Conservation (phyloP, 1,284 basidiomycete species). For the Golubevia pallescens region DNA sequence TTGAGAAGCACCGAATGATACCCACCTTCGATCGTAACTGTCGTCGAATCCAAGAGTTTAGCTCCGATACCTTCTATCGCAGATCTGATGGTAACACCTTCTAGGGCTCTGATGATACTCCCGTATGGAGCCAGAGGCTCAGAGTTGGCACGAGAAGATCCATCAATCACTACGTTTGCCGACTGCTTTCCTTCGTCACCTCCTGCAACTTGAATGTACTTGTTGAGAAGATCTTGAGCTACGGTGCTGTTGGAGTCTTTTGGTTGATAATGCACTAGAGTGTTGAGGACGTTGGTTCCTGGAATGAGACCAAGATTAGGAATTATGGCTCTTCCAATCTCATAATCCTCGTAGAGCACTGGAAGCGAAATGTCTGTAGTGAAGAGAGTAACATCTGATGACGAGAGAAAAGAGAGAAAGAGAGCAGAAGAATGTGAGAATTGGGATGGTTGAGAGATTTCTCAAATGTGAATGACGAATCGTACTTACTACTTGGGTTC, state of each 20-base stretch:
- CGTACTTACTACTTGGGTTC: conserved; percentile 33
- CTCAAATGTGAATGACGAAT: conserved; percentile 15
- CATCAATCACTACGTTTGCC: conserved; percentile 16
- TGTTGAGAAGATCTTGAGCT: conserved; percentile 67
- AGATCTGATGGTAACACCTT: conserved; percentile 70
- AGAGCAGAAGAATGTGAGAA: conserved; percentile 16
- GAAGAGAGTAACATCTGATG: conserved; percentile 73
- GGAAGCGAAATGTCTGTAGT: conserved; percentile 72
- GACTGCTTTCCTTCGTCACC: neutral
- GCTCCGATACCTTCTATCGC: conserved; percentile 67
- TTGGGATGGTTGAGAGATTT: conserved; percentile 10
- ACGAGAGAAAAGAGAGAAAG: neutral
- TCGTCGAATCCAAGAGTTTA: conserved; percentile 23
- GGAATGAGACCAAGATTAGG: conserved; percentile 68
- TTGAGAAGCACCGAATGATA: conserved; percentile 26
- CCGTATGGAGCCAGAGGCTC: conserved; percentile 72
- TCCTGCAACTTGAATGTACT: conserved; percentile 63
- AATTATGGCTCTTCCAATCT: conserved; percentile 66
- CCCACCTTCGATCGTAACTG: conserved; percentile 21
- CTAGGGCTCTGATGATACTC: conserved; percentile 71
- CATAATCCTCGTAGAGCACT: conserved; percentile 70
- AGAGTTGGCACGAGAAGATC: conserved; percentile 16
- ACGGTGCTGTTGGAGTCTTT: conserved; percentile 72
- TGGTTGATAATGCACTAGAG: conserved; percentile 76
- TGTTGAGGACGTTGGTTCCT: conserved; percentile 69